Percentiles rank a stretch among this genome's conserved stretches.
phyloP scores from a whole-genome alignment of 768 basidiomycete species.

The Imleria badia region DNA sequence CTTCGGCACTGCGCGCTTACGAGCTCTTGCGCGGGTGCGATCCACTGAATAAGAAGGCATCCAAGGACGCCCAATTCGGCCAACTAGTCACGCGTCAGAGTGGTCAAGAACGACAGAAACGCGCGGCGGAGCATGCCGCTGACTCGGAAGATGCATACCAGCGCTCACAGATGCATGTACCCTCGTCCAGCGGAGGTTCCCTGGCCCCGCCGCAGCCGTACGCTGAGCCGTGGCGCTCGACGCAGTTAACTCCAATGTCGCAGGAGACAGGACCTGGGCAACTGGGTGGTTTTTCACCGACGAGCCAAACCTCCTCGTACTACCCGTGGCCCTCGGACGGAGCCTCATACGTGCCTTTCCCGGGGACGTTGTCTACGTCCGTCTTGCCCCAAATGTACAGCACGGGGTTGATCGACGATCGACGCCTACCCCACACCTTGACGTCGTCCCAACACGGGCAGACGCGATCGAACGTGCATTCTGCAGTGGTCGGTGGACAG shows the following conservation, averaged over 20 bases:
- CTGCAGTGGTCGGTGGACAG: constrained; percentile 5
- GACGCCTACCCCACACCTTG: constrained; percentile 25
- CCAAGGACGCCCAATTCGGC: constrained; percentile 1
- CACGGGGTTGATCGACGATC: constrained; percentile 63
- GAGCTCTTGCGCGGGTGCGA: constrained; percentile 71
- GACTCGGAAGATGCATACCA: constrained; percentile 37
- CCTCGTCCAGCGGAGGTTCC: constrained; percentile 1
- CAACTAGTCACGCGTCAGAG: constrained; percentile 12
- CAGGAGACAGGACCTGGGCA: constrained; percentile 10
- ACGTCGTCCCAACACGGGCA: constrained; percentile 20
- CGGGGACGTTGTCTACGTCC: constrained; percentile 61
- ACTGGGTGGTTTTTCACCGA: constrained; percentile 8
- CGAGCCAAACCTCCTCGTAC: constrained; percentile 30
- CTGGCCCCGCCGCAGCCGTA: constrained; percentile 20
- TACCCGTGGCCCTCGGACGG: constrained; percentile 47
- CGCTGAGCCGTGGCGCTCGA: constrained; percentile 31
- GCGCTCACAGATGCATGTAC: constrained; percentile 20
- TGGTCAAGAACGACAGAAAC: constrained; percentile 48
- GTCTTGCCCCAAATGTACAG: constrained; percentile 76
- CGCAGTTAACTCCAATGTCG: constrained; percentile 14
- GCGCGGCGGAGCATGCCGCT: constrained; percentile 53
- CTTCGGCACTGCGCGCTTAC: constrained; percentile 69
- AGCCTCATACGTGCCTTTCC: constrained; percentile 35
- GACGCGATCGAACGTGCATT: constrained; percentile 16
- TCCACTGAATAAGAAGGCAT: constrained; percentile 17